These are phyloP conservation scores for Arabidopsis arenosa DNA, from an alignment of 345 rosid genomes.

Conservation along the genomic window DNA sequence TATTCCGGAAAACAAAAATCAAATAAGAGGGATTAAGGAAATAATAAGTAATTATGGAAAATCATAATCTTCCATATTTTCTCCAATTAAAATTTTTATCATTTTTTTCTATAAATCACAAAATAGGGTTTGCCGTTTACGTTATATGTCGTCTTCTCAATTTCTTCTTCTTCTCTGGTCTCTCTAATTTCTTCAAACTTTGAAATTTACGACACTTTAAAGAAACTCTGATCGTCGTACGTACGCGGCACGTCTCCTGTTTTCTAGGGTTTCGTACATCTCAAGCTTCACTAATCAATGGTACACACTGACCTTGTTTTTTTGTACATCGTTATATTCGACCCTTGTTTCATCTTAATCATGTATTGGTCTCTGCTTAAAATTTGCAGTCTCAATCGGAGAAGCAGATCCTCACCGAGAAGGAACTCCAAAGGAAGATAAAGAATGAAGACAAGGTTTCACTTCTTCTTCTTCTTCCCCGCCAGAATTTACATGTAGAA, in stretches of 20 bases:
- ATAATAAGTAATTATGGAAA: no score
- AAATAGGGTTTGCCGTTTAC: no score
- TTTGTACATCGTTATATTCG: no score
- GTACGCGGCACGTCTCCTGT: background rate
- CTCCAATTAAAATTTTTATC: no score
- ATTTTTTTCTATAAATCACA: no score
- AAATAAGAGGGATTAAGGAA: no score
- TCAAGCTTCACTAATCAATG: background rate
- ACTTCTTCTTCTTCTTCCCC: background rate
- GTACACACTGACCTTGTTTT: background rate
- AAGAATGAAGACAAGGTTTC: constrained; percentile 77
- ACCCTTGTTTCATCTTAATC: background rate
- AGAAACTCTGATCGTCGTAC: background rate
- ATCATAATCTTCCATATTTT: no score
- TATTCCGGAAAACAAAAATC: no score
- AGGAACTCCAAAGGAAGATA: constrained; percentile 74
- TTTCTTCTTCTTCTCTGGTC: background rate
- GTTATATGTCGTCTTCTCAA: no score
- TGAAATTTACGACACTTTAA: background rate
- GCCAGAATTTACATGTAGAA: background rate
- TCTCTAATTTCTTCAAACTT: background rate
- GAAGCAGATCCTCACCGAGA: constrained; percentile 50
- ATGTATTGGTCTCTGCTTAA: background rate
- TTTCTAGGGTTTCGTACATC: background rate
- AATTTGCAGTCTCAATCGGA: constrained; percentile 51